Conservation (phyloP, 2,329 filamentous ascomycete genomes). For the Stagonosporopsis vannaccii region DNA sequence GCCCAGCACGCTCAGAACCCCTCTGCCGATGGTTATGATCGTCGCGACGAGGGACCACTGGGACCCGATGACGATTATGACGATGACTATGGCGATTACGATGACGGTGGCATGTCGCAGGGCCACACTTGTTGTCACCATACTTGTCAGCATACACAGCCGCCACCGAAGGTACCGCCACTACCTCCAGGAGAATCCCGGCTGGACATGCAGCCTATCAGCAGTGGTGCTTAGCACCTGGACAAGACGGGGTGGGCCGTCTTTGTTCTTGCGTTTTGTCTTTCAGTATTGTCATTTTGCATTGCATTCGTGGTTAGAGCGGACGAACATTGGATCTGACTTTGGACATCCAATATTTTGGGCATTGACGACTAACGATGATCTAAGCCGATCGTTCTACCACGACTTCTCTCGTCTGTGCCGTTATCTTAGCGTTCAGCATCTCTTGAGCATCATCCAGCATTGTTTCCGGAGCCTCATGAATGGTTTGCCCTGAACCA, state of each 20-base stretch:
- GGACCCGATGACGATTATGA: conserved; percentile 48
- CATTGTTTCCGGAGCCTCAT: conserved; percentile 12
- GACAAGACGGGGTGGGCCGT: conserved; percentile 52
- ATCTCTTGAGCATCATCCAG: conserved; percentile 12
- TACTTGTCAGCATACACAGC: conserved; percentile 42
- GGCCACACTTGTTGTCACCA: conserved; percentile 39
- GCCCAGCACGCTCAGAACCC: conserved; percentile 42
- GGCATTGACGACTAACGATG: not conserved
- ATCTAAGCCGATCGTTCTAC: not conserved
- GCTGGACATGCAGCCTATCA: conserved; percentile 27
- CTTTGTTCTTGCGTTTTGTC: conserved; percentile 47
- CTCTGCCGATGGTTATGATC: conserved; percentile 40
- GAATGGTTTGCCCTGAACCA: conserved; percentile 2
- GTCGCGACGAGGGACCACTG: conserved; percentile 40
- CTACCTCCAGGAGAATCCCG: conserved; percentile 38
- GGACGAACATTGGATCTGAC: conserved; percentile 5
- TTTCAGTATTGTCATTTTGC: conserved; percentile 37
- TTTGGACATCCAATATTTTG: not conserved
- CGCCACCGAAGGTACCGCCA: conserved; percentile 34
- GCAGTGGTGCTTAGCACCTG: conserved; percentile 44
- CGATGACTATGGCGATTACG: conserved; percentile 46
- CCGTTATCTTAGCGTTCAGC: conserved; percentile 16
- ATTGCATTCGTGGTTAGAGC: conserved; percentile 35
- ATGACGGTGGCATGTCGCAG: conserved; percentile 34
- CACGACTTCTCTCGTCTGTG: not conserved